Base-by-base conservation (phyloP, 2,329 filamentous ascomycete species). In the Fusarium luffae region DNA sequence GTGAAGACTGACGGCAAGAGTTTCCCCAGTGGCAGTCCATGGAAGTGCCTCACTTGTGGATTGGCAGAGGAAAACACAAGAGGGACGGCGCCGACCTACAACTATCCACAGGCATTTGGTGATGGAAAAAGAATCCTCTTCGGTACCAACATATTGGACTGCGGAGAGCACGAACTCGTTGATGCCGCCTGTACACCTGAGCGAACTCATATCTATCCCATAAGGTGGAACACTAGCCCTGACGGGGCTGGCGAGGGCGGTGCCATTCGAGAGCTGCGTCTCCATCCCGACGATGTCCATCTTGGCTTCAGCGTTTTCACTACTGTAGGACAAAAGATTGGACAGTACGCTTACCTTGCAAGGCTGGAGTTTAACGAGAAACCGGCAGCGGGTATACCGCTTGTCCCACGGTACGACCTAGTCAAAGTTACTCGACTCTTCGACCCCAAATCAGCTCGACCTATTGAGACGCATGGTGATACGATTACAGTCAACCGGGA, bases 31-130 rank as follows among this genome's bases (percentile, higher is more conserved):
- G 83, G 83, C 1, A 81, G 83, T 58, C 47, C 78, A 0, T 85
- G 83, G 82, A 85, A 83, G 66, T 85, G 82, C 59, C 47, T 85
- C 10, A 85, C 59, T 10, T 85, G 83, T 55, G 82, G 80, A 1
- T 73, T 85, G 0, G 76, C 79, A 0, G 63, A 51, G 2, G 63
- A 72, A 27, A 81, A 82, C 70, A 4, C 40, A 62, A 8, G 73
- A 71, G 12, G 52, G 59, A 4, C 57, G 63, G 19, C 54, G 66
- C 3, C 21, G 57, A 32, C 55, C 68, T 14, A 55, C 7, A 80
- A 80, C 56, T 85, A 85, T 59, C 82, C 83, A 0, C 82, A 85
- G 48, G 72, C 78, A 0, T 84, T 83, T 54, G 65, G 70, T 2
- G 79, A 81, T 57, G 80, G 81, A 2, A 79, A 76, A 19, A 75